Base-by-base conservation (phyloP, 176 grass and related monocot genomes). In the Oryza australiensis region DNA sequence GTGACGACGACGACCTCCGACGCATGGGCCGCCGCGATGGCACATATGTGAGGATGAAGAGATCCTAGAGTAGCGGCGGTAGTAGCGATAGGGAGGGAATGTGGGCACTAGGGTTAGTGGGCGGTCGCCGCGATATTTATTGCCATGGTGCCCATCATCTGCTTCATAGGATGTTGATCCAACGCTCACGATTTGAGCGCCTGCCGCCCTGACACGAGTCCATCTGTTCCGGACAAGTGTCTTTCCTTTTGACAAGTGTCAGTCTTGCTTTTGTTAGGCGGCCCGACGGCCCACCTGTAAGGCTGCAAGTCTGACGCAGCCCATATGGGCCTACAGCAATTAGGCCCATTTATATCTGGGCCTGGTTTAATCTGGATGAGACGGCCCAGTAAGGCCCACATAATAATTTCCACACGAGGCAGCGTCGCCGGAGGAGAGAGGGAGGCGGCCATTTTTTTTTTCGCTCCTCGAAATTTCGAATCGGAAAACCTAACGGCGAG, bases 381-480 rank as follows among this genome's bases (percentile, higher is more conserved):
- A 0, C 26, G 14, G 16, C 26, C 16, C 16, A 78, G 45, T 2
- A 63, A 74, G 40, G 49, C 29, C 48, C 79, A 53, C 32, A 40
- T 55, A 29, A 66, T 62, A n/a, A 13, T 9, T 40, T 30, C 28
- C 78, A 43, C 10, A 11, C 42, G 27, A 20, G 53, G 51, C 7
- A 48, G 26, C 65, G 65, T 29, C 27, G 26, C 13, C 27, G 27
- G 27, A 32, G 18, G n/a, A 2, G 35, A 20, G 43, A 14, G 51
- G 9, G 55, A n/a, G 13, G n/a, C 55, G 9, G 55, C 15, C 42
- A 55, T 55, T 40, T 40, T 40, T 37, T 53, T 75, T 66, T 75
- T 32, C 42, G 70, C 62, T 67, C 62, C 7, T 68, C 18, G 26
- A 18, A 45, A 74, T 83, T 73, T 48, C 24, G 66, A 66, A 60